These are phyloP conservation scores for Physcomitrellopsis africana DNA, from an alignment of 225 moss, liverwort and hornwort species.

Conservation along the genomic window DNA sequence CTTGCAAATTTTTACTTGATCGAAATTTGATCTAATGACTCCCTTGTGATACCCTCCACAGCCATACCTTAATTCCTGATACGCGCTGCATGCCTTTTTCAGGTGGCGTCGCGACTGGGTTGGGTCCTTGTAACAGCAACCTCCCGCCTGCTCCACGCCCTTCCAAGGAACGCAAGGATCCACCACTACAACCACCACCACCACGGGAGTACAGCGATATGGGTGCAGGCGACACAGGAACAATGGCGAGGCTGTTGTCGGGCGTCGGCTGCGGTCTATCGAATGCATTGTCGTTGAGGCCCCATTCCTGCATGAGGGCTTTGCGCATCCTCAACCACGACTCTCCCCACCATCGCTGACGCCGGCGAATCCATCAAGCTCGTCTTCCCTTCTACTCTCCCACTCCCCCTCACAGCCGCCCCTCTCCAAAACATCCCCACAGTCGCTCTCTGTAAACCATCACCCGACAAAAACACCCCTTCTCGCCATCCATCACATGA, in stretches of 20 bases:
- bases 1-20: slow-evolving; percentile 60
- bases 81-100: slow-evolving; percentile 72
- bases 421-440: no score
- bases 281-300: slow-evolving; percentile 58
- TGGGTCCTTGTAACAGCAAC: slow-evolving; percentile 81
- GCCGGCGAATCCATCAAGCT: no score
- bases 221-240: slow-evolving; percentile 47
- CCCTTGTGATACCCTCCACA: slow-evolving; percentile 85
- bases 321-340: no score
- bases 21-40: slow-evolving; percentile 61
- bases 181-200: slow-evolving; percentile 70
- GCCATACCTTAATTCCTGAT: slow-evolving; percentile 82
- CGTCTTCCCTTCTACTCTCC: no score
- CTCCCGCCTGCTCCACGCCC: slow-evolving; percentile 35
- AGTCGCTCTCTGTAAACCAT: no score
- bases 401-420: no score
- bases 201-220: slow-evolving; percentile 48
- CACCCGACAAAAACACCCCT: no score
- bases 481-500: no score
- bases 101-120: slow-evolving; percentile 70
- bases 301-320: slow-evolving; percentile 83
- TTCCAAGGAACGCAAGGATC: slow-evolving; percentile 70
- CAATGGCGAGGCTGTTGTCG: slow-evolving; percentile 33
- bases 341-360: no score
- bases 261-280: slow-evolving; percentile 37